A percentile compares a stretch with the other conserved stretches of the same genome.
Evolutionary conservation across 371 early-diverging fungal genomes (phyloP).

Genomic region (Rhizopus sp.): DNA sequence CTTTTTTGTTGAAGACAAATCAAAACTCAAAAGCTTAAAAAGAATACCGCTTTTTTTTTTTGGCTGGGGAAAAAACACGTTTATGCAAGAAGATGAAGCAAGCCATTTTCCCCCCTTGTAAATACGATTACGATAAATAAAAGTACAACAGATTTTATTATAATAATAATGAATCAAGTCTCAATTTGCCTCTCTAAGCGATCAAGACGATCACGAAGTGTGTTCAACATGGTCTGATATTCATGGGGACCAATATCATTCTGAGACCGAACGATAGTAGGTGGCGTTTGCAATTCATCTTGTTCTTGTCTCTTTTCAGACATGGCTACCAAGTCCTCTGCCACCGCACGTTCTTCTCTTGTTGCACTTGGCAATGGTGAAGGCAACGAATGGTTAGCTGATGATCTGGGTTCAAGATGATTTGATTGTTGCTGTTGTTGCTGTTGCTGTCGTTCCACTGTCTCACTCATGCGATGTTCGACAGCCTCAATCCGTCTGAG

Average conservation of each 20-base stretch:
- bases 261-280: slow-evolving; percentile 36
- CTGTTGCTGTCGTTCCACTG: not conserved
- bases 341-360: slow-evolving; percentile 22
- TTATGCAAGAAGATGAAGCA: too few relatives aligned
- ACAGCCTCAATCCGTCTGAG: slow-evolving; percentile 11
- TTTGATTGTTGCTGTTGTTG: not conserved
- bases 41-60: too few relatives aligned
- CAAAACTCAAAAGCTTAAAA: too few relatives aligned
- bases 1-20: too few relatives aligned
- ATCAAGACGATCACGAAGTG: slow-evolving; percentile 30
- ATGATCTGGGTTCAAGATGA: not conserved
- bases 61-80: not conserved
- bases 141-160: not conserved
- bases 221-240: slow-evolving; percentile 24
- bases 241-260: slow-evolving; percentile 33
- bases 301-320: slow-evolving; percentile 16
- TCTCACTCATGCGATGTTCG: slow-evolving; percentile 1
- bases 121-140: too few relatives aligned
- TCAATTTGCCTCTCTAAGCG: slow-evolving; percentile 30
- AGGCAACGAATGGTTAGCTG: slow-evolving; percentile 4
- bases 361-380: slow-evolving; percentile 27
- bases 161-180: slow-evolving; percentile 2
- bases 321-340: slow-evolving; percentile 25
- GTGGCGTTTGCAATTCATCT: slow-evolving; percentile 27
- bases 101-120: too few relatives aligned